Base-by-base conservation (phyloP, 352 stramenopile species). In the Lagenidium sp. region DNA sequence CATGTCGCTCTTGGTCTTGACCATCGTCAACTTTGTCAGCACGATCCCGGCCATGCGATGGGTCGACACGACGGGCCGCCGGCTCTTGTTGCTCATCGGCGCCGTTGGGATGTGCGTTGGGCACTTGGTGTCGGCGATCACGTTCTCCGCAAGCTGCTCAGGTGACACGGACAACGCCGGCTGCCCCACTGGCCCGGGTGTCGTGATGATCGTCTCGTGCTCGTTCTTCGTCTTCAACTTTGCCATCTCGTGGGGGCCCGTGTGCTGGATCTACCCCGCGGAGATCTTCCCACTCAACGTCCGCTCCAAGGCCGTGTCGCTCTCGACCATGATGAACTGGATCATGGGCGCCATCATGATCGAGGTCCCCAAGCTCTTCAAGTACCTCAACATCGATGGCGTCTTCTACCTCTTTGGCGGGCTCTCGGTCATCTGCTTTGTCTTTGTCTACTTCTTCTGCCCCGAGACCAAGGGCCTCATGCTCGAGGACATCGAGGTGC, bases 221-320 rank as follows among this genome's bases (percentile, higher is more conserved):
- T 50, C 51, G 6, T 60, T 80, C 42, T 72, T 66, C 25, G 44
- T 80, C 7, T 75, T 75, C 50, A 68, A 69, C 44, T 78, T 76
- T 42, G 63, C 63, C 13, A 74, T 72, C 34, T 75, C 62, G 4
- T 81, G 67, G 71, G 68, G 68, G 0, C 65, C 66, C 20, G 44
- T 80, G 7, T 64, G 65, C 39, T 84, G 71, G 71, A 69, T 80
- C 19, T 78, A 81, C 32, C 66, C 71, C 1, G 43, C 66, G 10
- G 71, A 84, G 50, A 76, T 79, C 50, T 82, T 82, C 44, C 61
- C 65, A 13, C 38, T 84, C 29, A 53, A 65, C 43, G 50, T 67
- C 12, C 68, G 71, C 16, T 55, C 55, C 37, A 67, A 60, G 23
- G 65, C 63, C 3, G 57, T 79, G 22, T 66, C 68, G 8, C 31